Evolutionary conservation across 345 rosid species (phyloP).

Genomic region (Salix suchowensis): DNA sequence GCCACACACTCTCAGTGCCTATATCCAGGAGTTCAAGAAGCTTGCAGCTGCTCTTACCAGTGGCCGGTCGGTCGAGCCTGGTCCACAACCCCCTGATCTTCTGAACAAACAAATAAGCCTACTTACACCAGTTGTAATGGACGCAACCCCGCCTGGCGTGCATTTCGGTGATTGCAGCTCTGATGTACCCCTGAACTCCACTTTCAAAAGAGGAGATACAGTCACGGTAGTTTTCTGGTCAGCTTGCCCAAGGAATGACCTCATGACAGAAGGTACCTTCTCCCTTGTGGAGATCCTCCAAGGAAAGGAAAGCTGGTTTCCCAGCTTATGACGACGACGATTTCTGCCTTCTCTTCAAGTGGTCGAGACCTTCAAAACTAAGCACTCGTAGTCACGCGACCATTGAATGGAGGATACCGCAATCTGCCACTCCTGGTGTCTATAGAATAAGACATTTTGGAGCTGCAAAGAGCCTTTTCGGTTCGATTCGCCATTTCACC

Average conservation of each 20-base stretch:
- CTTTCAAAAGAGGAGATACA: conserved; percentile 61
- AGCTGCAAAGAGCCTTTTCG: conserved; percentile 52
- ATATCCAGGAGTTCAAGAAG: conserved; percentile 88
- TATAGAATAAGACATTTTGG: conserved; percentile 79
- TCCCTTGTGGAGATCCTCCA: conserved; percentile 74
- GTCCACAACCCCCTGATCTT: conserved; percentile 83
- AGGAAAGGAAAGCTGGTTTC: conserved; percentile 62
- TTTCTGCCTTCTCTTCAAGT: conserved; percentile 77
- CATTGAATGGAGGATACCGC: conserved; percentile 79
- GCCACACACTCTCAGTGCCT: conserved; percentile 83
- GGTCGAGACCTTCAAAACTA: conserved; percentile 74
- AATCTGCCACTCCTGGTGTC: conserved; percentile 62
- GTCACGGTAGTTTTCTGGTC: conserved; percentile 83
- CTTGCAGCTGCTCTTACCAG: conserved; percentile 58
- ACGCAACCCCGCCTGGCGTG: conserved; percentile 56
- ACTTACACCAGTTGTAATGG: conserved; percentile 85
- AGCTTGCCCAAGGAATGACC: conserved; percentile 94
- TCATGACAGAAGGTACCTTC: conserved; percentile 90
- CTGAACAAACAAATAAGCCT: conserved; percentile 70
- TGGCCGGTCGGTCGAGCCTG: conserved; percentile 50
- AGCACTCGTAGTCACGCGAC: conserved; percentile 70
- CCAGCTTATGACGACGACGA: conserved; percentile 92
- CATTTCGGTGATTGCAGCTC: conserved; percentile 75
- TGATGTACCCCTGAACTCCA: conserved; percentile 70
- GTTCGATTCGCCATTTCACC: conserved; percentile 53